Evolutionary conservation across 371 early-diverging fungal genomes (phyloP), one percentile per base, ranked within the genome.

Genomic region (Mortierella sp.): DNA sequence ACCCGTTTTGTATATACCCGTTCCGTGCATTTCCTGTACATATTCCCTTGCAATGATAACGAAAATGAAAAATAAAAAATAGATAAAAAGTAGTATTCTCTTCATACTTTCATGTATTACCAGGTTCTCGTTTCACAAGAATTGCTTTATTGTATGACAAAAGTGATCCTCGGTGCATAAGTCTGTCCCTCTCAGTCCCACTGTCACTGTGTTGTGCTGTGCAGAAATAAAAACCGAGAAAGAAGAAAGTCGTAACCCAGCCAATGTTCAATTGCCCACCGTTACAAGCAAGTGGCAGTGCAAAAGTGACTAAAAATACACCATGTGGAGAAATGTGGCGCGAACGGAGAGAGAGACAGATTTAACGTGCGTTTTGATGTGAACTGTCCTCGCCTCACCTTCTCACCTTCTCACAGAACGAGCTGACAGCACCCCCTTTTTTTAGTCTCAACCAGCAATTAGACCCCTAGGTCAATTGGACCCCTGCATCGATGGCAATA

Each of bases 321-420:
- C 58, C 3, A 8, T 60, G 60, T 60, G 60, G 60, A 60, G 60
- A 60, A 60, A 60, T 29, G 60, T 60, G 60, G n/a, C n/a, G n/a
- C n/a, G n/a, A n/a, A n/a, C n/a, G n/a, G n/a, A n/a, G n/a, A n/a
- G n/a, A n/a, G n/a, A 7, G 41, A 4, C 0, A 60, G 11, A 58
- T 35, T 5, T 21, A 8, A n/a, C 55, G 55, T 48, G 51, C 21
- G 2, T 21, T 3, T 5, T 21, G 51, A 51, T 51, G 51, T 21
- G 51, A 51, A 51, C 48, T 11, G 27, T 56, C 58, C 29, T n/a
- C 55, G 21, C 7, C 27, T 27, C 27, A 11, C 27, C 27, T 4
- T 24, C 27, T 27, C 27, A 11, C 27, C 27, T 4, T 56, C 21
- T 51, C 21, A 51, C 16, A 21, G 16, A 51, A 21, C 51, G 51